phyloP scores from a whole-genome alignment of 495 filamentous ascomycete species.

The Jackrogersella multiformis region DNA sequence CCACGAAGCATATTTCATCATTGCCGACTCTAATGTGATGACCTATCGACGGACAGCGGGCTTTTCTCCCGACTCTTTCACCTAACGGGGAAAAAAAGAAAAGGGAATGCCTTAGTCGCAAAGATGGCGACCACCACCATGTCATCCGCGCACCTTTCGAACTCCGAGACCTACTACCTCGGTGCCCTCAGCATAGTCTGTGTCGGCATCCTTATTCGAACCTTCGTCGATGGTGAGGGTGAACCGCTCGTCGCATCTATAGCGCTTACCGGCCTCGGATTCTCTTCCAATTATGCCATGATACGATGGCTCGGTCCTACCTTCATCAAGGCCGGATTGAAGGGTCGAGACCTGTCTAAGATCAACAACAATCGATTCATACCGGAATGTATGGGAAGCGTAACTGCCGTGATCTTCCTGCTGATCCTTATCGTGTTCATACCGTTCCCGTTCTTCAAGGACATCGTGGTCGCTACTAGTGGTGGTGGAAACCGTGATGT shows the following conservation, averaged over 20 bases:
- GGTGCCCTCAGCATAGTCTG: slow-evolving; percentile 73
- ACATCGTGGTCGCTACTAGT: slow-evolving; percentile 95
- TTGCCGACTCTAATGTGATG: slow-evolving; percentile 25
- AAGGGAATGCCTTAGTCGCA: slow-evolving; percentile 33
- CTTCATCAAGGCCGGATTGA: slow-evolving; percentile 88
- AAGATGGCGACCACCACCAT: slow-evolving; percentile 53
- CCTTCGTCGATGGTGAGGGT: slow-evolving; percentile 80
- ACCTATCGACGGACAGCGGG: slow-evolving; percentile 11
- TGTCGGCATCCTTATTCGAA: slow-evolving; percentile 78
- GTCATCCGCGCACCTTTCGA: slow-evolving; percentile 62
- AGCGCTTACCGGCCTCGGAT: slow-evolving; percentile 86
- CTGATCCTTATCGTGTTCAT: slow-evolving; percentile 88
- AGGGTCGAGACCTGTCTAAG: slow-evolving; percentile 92
- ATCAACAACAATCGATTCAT: slow-evolving; percentile 73
- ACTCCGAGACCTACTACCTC: slow-evolving; percentile 75
- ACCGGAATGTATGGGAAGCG: slow-evolving; percentile 96
- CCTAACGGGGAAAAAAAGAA: slow-evolving; percentile 18
- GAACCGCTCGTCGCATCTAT: slow-evolving; percentile 89
- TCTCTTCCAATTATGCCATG: slow-evolving; percentile 78
- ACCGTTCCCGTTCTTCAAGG: slow-evolving; percentile 96
- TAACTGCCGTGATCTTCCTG: slow-evolving; percentile 92
- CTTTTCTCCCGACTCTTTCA: slow-evolving; percentile 22
- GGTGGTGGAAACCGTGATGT: slow-evolving; percentile 92
- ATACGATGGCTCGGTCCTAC: slow-evolving; percentile 94
- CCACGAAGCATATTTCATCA: slow-evolving; percentile 35